These are phyloP conservation scores for Lupinus albus DNA, from an alignment of 306 rosid species.

Conservation along the genomic window DNA sequence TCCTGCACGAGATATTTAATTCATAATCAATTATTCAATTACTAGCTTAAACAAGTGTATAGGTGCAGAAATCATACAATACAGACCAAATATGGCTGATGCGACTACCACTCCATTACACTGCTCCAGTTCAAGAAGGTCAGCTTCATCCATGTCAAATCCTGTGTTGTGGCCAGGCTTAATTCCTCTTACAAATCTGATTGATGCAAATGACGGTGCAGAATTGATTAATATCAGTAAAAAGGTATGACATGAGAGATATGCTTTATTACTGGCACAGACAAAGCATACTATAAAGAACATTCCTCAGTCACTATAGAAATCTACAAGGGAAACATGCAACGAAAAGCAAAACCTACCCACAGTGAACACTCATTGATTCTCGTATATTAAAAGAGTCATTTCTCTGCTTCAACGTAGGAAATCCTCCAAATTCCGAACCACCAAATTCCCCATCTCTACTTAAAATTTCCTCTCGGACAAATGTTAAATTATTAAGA, in stretches of 20 bases:
- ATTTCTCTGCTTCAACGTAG: slow-evolving; percentile 76
- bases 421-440: slow-evolving; percentile 95
- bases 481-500: slow-evolving; percentile 65
- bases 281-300: slow-evolving; percentile 27
- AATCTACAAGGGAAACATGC: neutral
- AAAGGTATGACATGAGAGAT: neutral
- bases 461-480: slow-evolving; percentile 67
- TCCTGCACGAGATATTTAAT: slow-evolving; percentile 53
- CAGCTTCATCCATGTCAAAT: slow-evolving; percentile 76
- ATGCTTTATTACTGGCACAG: neutral
- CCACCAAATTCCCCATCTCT: slow-evolving; percentile 83
- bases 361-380: slow-evolving; percentile 85
- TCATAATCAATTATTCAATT: slow-evolving; percentile 40
- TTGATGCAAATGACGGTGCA: slow-evolving; percentile 40
- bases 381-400: slow-evolving; percentile 72
- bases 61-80: slow-evolving; percentile 25
- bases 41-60: slow-evolving; percentile 25
- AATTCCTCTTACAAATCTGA: slow-evolving; percentile 75
- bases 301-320: neutral
- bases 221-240: slow-evolving; percentile 31
- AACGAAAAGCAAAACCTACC: slow-evolving; percentile 58
- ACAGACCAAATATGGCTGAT: slow-evolving; percentile 87
- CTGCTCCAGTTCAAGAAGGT: slow-evolving; percentile 75
- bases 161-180: slow-evolving; percentile 88
- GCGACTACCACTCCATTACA: slow-evolving; percentile 89